Evolutionary conservation across 2,329 filamentous ascomycete genomes (phyloP), one percentile per base, ranked within the genome.

Genomic region (Macroventuria anomochaeta): DNA sequence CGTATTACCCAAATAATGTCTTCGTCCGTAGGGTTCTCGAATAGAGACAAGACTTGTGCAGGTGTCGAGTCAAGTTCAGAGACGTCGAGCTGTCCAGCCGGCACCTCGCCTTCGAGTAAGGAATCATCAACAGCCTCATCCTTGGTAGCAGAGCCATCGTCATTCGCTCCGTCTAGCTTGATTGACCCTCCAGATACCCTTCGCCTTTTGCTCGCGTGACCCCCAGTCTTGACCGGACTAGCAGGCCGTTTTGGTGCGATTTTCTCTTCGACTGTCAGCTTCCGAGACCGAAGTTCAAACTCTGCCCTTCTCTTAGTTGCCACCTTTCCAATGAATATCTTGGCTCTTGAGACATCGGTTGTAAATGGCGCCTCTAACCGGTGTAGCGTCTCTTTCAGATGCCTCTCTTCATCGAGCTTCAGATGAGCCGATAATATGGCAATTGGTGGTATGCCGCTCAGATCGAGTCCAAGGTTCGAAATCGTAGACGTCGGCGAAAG

Each of bases 391-490:
- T 86, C 82, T 69, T 92, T 88, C 12, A 91, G 71, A 26, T 81
- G 74, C 42, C 87, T 83, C 8, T 90, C 77, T 58, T 88, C 83
- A 6, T 87, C 81, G 1, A 83, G 75, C 1, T 81, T 76, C 23
- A 96, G 79, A 68, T 91, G 89, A 3, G 88, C 85, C 1, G 86
- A 77, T 0, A 96, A 81, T 12, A 97, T 79, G 63, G 87, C 95
- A 20, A 95, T 87, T 3, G 84, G 79, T 10, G 90, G 90, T 21
- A 82, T 69, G 21, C 55, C 57, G 46, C 73, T 76, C 2, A 83
- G 69, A 63, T 81, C 74, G 32, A 69, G 62, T 18, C 54, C 57
- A 41, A 54, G 41, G 32, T 49, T 38, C 23, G 60, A 63, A 34
- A 60, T 48, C 23, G 52, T 63, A 28, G 59, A 59, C 7, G 55